These are phyloP conservation scores for Fraxinus anomala DNA, from an alignment of 257 asterid genomes.

Conservation along the genomic window DNA sequence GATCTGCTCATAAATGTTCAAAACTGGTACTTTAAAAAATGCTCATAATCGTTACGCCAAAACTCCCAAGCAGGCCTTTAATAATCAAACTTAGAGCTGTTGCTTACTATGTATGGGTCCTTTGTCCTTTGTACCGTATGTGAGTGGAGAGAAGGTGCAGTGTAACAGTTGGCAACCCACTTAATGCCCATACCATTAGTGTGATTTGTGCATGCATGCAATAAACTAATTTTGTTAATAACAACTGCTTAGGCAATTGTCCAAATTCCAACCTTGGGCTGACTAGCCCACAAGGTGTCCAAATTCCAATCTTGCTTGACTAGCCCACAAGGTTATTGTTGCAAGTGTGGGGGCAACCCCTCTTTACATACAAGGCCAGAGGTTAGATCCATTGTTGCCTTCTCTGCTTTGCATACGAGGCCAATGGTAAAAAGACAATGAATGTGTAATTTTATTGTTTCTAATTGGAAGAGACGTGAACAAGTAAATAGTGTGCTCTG, in stretches of 20 bases:
- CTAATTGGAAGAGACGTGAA: slow-evolving; percentile 17
- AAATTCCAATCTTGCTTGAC: not conserved
- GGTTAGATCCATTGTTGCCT: not conserved
- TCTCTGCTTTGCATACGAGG: not conserved
- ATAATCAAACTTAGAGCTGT: not conserved
- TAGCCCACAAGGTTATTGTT: not conserved
- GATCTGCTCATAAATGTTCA: too few species aligned
- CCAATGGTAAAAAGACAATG: not conserved
- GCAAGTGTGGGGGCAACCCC: too few species aligned
- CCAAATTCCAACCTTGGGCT: not conserved
- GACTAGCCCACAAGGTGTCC: not conserved
- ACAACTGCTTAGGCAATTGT: not conserved
- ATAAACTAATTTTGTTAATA: not conserved
- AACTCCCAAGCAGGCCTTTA: too few species aligned
- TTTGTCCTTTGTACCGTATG: not conserved
- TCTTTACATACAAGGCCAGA: too few species aligned
- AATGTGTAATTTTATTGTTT: not conserved
- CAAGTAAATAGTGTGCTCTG: slow-evolving; percentile 21
- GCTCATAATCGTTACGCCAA: too few species aligned
- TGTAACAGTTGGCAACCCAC: not conserved
- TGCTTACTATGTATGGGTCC: not conserved
- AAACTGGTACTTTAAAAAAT: too few species aligned
- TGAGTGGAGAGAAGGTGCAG: too few species aligned
- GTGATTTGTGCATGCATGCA: not conserved
- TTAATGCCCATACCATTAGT: not conserved